Conservation (phyloP, 140 eudicot species). For the Bidens hawaiensis region DNA sequence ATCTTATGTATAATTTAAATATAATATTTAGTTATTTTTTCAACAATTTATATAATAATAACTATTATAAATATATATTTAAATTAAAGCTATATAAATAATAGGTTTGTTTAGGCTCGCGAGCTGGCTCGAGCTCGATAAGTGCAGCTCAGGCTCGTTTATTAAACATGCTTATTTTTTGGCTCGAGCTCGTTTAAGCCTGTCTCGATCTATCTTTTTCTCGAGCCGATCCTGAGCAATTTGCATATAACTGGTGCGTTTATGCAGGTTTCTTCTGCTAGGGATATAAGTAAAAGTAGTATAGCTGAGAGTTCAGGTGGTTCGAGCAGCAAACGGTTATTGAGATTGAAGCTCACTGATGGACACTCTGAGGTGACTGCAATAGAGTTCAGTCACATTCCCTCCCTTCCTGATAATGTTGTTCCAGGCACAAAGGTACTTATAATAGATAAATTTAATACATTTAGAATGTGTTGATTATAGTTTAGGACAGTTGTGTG, state of each 20-base stretch:
- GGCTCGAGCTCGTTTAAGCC: too few species aligned
- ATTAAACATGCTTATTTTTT: too few species aligned
- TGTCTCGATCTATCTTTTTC: too few species aligned
- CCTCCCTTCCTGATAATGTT: conserved; percentile 64
- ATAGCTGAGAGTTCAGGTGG: conserved; percentile 47
- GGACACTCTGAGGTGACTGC: conserved; percentile 74
- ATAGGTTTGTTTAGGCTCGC: too few species aligned
- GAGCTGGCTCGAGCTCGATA: too few species aligned
- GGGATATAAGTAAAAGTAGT: conserved; percentile 68
- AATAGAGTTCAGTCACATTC: conserved; percentile 64
- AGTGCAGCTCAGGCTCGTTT: too few species aligned
- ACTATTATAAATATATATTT: too few species aligned
- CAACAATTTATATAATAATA: too few species aligned
- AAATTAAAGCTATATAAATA: too few species aligned
- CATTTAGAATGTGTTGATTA: background rate
- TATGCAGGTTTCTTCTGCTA: conserved; percentile 57
- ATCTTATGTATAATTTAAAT: too few species aligned
- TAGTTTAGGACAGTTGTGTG: background rate
- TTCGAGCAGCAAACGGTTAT: conserved; percentile 46
- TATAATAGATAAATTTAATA: background rate
- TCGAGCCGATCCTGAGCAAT: too few species aligned
- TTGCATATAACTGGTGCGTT: background rate
- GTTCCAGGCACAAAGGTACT: conserved; percentile 87
- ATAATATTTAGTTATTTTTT: too few species aligned
- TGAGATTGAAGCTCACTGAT: conserved; percentile 78